Conservation (phyloP, 1,284 basidiomycete species). For the Ganoderma resinaceum region DNA sequence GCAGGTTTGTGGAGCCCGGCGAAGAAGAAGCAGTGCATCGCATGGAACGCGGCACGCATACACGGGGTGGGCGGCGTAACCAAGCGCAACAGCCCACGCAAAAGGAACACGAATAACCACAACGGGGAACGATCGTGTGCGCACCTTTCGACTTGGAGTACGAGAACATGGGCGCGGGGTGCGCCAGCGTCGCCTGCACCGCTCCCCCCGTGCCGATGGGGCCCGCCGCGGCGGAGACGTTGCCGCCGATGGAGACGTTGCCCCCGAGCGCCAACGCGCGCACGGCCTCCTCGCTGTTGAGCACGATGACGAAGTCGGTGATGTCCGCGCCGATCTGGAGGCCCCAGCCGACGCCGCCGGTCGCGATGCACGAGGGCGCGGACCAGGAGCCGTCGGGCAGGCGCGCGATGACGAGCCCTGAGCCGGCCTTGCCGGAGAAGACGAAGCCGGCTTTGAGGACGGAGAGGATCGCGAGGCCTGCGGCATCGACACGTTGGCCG, state of each 20-base stretch:
- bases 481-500: background rate
- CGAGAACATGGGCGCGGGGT: constrained; percentile 97
- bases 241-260: constrained; percentile 95
- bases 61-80: no score
- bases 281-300: constrained; percentile 97
- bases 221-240: constrained; percentile 85
- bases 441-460: constrained; percentile 95
- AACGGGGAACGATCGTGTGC: constrained; percentile 29
- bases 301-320: constrained; percentile 90
- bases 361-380: constrained; percentile 97
- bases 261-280: constrained; percentile 95
- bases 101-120: background rate
- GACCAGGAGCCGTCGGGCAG: constrained; percentile 98
- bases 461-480: constrained; percentile 95
- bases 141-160: constrained; percentile 94
- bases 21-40: background rate
- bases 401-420: constrained; percentile 93
- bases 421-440: constrained; percentile 96
- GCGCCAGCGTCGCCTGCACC: constrained; percentile 86
- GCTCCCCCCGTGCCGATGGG: constrained; percentile 96
- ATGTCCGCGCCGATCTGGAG: constrained; percentile 94
- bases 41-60: background rate
- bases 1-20: background rate
- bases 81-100: background rate
- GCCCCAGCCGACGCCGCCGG: constrained; percentile 95